Percentiles rank a stretch among this genome's conserved stretches.
These are phyloP conservation scores for Boletus bicolor DNA, from an alignment of 768 basidiomycete genomes.

Conservation along the genomic window DNA sequence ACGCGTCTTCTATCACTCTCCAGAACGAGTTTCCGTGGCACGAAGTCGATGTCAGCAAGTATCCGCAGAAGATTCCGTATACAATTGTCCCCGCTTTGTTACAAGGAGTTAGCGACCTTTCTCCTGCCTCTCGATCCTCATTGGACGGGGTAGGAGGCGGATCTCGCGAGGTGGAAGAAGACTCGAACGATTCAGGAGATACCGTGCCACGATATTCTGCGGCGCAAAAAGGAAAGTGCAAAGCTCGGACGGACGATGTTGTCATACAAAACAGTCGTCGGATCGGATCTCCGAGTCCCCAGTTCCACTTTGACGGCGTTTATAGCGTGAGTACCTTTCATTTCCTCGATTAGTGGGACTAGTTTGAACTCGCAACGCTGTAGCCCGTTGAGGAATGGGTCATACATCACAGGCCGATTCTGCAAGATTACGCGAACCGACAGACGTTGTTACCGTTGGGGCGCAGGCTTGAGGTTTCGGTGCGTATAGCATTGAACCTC, in stretches of 20 bases:
- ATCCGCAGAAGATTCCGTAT: slow-evolving; percentile 10
- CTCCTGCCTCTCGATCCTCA: background rate
- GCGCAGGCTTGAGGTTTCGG: slow-evolving; percentile 23
- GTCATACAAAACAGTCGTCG: background rate
- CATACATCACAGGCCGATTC: slow-evolving; percentile 18
- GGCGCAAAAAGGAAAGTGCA: slow-evolving; percentile 19
- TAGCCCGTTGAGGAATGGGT: slow-evolving; percentile 25
- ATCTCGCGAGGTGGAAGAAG: background rate
- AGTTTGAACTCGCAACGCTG: background rate
- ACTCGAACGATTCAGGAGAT: background rate
- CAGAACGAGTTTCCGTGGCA: slow-evolving; percentile 9
- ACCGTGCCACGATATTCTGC: slow-evolving; percentile 1
- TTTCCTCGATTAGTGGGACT: background rate
- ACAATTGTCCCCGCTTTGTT: slow-evolving; percentile 17
- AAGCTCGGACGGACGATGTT: background rate
- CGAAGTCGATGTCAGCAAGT: background rate
- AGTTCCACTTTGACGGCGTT: background rate
- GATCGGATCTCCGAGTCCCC: background rate
- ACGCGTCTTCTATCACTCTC: slow-evolving; percentile 15
- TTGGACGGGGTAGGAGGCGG: background rate
- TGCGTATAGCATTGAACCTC: background rate
- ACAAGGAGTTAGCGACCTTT: background rate
- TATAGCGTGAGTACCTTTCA: slow-evolving; percentile 5
- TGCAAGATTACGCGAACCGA: slow-evolving; percentile 29
- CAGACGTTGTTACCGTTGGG: slow-evolving; percentile 27